Percentiles rank a stretch among this genome's conserved stretches.
Conservation (phyloP, 345 rosid genomes). For the Eucalyptus decipiens region DNA sequence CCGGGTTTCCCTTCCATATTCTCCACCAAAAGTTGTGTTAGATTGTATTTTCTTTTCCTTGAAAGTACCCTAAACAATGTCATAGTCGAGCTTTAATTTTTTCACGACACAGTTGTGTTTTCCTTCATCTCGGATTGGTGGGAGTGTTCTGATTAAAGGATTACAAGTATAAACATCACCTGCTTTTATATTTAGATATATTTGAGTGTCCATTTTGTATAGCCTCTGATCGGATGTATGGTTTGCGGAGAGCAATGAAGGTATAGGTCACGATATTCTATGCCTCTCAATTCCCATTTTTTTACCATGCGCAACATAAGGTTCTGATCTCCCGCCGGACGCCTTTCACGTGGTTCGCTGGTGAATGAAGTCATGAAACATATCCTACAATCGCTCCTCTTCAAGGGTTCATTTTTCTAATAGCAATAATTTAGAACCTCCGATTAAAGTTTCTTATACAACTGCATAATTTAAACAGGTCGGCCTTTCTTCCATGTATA, state of each 20-base stretch:
- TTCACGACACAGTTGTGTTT: fast-evolving
- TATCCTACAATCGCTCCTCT: neutral
- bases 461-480: neutral
- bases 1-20: neutral
- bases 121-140: neutral
- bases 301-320: neutral
- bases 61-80: neutral
- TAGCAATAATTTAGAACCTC: neutral
- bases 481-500: neutral
- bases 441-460: neutral
- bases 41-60: neutral
- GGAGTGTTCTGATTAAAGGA: neutral
- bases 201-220: neutral
- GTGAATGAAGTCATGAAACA: neutral
- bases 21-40: neutral
- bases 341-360: neutral
- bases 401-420: neutral
- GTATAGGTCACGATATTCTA: neutral
- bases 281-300: neutral
- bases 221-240: fast-evolving
- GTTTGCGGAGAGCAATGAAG: neutral
- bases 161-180: neutral
- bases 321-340: neutral
- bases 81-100: neutral
- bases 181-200: neutral